Conservation (phyloP, 1,284 basidiomycete genomes). For the Pulveroboletus sp. region DNA sequence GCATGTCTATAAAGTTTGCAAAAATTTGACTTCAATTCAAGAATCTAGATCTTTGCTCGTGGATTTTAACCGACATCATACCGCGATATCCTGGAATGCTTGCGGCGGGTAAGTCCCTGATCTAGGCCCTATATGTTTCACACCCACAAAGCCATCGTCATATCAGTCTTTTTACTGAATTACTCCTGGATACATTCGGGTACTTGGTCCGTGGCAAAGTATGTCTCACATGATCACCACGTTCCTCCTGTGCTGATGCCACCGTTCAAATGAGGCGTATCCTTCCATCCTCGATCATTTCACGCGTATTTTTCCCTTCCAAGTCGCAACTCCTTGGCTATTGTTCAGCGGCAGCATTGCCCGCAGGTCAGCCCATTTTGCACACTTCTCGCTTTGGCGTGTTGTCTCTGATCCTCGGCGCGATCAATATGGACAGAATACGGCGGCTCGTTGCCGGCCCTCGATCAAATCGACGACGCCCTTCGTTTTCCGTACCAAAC, state of each 20-base stretch:
- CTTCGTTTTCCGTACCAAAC: conserved; percentile 30
- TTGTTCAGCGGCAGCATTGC: conserved; percentile 27
- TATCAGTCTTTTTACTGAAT: conserved; percentile 72
- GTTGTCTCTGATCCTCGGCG: conserved; percentile 13
- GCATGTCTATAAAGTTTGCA: conserved; percentile 4
- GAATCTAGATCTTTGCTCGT: conserved; percentile 63
- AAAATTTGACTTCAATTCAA: conserved; percentile 29
- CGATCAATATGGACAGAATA: conserved; percentile 48
- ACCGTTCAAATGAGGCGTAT: conserved; percentile 51
- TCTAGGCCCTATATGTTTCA: neutral
- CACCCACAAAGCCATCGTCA: neutral
- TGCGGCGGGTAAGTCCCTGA: conserved; percentile 55
- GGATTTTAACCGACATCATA: conserved; percentile 63
- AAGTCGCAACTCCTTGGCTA: conserved; percentile 50
- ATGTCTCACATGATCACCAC: conserved; percentile 29
- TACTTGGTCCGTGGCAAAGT: conserved; percentile 77
- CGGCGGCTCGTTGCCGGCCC: conserved; percentile 54
- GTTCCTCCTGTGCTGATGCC: conserved; percentile 10
- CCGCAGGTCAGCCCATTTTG: conserved; percentile 21
- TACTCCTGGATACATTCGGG: conserved; percentile 82
- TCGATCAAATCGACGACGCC: conserved; percentile 50
- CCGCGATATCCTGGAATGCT: conserved; percentile 79
- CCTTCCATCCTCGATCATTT: conserved; percentile 67
- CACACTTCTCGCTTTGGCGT: neutral
- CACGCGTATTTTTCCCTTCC: conserved; percentile 74